A percentile compares a stretch with the other conserved stretches of the same genome.
Conservation (phyloP, 2,329 filamentous ascomycete species). For the Dactylellina leptospora region DNA sequence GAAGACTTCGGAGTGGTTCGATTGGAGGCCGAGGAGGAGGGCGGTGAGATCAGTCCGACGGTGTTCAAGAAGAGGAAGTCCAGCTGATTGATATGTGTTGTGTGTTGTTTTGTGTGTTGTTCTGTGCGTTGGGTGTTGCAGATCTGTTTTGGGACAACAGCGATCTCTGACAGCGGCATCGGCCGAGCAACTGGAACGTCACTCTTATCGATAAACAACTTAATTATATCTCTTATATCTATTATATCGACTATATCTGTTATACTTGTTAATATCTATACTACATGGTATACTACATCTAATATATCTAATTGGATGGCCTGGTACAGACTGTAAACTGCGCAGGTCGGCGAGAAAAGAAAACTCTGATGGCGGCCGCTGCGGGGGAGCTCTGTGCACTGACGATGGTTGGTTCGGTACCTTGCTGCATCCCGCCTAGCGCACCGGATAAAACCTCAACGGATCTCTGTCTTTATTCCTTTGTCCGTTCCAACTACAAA, state of each 20-base stretch:
- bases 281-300: too few species aligned
- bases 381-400: slow-evolving; percentile 37
- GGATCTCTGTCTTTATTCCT: slow-evolving; percentile 24
- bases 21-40: not conserved
- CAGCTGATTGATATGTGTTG: not conserved
- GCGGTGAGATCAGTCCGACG: not conserved
- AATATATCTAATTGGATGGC: too few species aligned
- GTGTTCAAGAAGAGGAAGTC: slow-evolving; percentile 9
- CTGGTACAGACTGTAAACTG: too few species aligned
- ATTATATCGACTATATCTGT: too few species aligned
- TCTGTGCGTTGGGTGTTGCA: slow-evolving; percentile 29
- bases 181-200: too few species aligned
- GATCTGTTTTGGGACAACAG: slow-evolving; percentile 12
- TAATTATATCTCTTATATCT: too few species aligned
- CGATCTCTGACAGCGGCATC: slow-evolving; percentile 24
- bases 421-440: slow-evolving; percentile 46
- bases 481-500: slow-evolving; percentile 32
- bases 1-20: not conserved
- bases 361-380: slow-evolving; percentile 40
- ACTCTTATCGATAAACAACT: too few species aligned
- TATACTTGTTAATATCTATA: too few species aligned
- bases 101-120: too few species aligned
- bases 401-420: slow-evolving; percentile 15
- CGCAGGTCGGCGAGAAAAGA: slow-evolving; percentile 7
- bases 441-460: slow-evolving; percentile 31